These are phyloP conservation scores for Phellopilus nigrolimitatus DNA, from an alignment of 1,284 basidiomycete genomes.

Conservation along the genomic window DNA sequence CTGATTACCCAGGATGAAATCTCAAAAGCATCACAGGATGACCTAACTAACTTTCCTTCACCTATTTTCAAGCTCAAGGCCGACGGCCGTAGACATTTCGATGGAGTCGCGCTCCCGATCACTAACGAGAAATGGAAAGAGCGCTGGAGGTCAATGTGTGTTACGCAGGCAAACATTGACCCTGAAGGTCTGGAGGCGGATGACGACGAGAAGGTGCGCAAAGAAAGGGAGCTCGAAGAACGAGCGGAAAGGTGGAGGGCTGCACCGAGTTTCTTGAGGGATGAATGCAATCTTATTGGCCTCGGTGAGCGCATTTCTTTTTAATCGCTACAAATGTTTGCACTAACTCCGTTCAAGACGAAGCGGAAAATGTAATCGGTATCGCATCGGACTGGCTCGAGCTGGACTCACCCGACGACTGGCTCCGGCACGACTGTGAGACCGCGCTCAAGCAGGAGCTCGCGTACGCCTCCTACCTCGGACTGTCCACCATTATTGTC, in stretches of 20 bases:
- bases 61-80: slow-evolving; percentile 47
- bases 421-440: slow-evolving; percentile 94
- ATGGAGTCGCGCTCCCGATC: slow-evolving; percentile 74
- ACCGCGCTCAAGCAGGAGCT: slow-evolving; percentile 93
- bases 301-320: slow-evolving; percentile 54
- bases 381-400: slow-evolving; percentile 94
- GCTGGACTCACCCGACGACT: slow-evolving; percentile 89
- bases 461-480: slow-evolving; percentile 89
- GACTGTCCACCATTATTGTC: slow-evolving; percentile 79
- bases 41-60: slow-evolving; percentile 22
- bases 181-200: slow-evolving; percentile 40
- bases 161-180: slow-evolving; percentile 43
- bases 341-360: slow-evolving; percentile 55
- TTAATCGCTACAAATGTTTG: slow-evolving; percentile 7
- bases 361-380: slow-evolving; percentile 73
- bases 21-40: slow-evolving; percentile 8
- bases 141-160: slow-evolving; percentile 88
- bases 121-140: slow-evolving; percentile 84
- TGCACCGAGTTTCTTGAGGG: slow-evolving; percentile 71
- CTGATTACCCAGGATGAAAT: slow-evolving; percentile 15
- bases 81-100: slow-evolving; percentile 53
- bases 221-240: slow-evolving; percentile 53
- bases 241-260: slow-evolving; percentile 88
- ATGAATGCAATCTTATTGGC: slow-evolving; percentile 86
- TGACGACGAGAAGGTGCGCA: slow-evolving; percentile 42